A percentile compares a stretch with the other conserved stretches of the same genome.
These are phyloP conservation scores for Liriodendron chinense DNA, from an alignment of 164 flowering plant genomes.

Conservation along the genomic window DNA sequence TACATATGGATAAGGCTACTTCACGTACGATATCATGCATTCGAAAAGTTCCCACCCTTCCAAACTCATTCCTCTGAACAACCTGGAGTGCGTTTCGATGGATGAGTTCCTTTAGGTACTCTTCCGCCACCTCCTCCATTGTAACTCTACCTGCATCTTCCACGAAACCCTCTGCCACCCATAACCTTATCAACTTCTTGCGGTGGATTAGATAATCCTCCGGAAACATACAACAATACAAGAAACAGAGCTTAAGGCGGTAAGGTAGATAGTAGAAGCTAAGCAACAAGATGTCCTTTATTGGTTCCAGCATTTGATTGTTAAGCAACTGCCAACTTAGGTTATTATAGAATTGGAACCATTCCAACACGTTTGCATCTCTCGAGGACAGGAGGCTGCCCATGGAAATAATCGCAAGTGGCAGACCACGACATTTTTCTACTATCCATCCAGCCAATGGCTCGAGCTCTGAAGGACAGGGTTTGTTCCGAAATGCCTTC, in stretches of 20 bases:
- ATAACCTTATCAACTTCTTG: constrained; percentile 11
- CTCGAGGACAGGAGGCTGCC: constrained; percentile 11
- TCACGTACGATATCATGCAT: constrained; percentile 22
- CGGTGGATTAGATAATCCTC: constrained; percentile 10
- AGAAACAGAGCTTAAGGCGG: constrained; percentile 17
- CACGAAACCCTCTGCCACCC: constrained; percentile 27
- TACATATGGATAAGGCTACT: constrained; percentile 5
- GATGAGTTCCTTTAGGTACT: constrained; percentile 13
- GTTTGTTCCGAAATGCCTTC: constrained; percentile 12
- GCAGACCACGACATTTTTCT: constrained; percentile 18
- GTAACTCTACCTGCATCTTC: background rate
- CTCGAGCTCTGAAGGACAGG: constrained; percentile 6
- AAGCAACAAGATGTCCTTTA: background rate
- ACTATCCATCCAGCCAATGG: constrained; percentile 5
- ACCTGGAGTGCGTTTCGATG: constrained; percentile 18
- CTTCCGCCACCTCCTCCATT: constrained; percentile 17
- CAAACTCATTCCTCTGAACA: constrained; percentile 3
- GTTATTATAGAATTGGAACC: background rate
- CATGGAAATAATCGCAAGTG: constrained; percentile 19
- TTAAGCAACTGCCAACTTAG: background rate
- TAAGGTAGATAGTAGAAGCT: constrained; percentile 16
- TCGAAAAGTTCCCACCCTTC: constrained; percentile 18
- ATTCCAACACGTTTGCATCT: background rate
- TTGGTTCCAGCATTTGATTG: background rate
- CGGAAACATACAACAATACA: constrained; percentile 20